Percentiles rank a stretch among this genome's conserved stretches.
Conservation (phyloP, 176 grass and related monocot species). For the Lolium multiflorum region DNA sequence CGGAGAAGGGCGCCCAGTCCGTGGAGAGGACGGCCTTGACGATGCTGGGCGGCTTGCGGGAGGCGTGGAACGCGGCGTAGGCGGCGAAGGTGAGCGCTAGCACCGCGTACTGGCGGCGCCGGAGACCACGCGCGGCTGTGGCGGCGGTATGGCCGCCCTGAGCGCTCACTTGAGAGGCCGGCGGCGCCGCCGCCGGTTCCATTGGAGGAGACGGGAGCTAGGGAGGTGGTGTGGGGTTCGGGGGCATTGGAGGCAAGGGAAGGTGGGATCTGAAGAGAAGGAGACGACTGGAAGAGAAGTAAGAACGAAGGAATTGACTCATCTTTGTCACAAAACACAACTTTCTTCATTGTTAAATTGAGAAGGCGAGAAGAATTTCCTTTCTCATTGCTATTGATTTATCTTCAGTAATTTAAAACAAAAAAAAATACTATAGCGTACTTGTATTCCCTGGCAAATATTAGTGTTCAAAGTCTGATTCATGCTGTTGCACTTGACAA, state of each 20-base stretch:
- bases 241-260: constrained; percentile 17
- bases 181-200: constrained; percentile 37
- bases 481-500: not conserved
- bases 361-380: no score
- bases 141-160: not conserved
- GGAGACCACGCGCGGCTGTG: constrained; percentile 36
- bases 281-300: constrained; percentile 33
- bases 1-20: constrained; percentile 73
- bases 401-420: no score
- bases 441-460: no score
- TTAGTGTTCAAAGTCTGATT: not conserved
- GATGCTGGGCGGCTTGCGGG: constrained; percentile 97
- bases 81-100: constrained; percentile 82
- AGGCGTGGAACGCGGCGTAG: constrained; percentile 92
- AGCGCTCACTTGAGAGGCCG: not conserved
- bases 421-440: no score
- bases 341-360: not conserved
- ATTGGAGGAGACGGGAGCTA: constrained; percentile 37
- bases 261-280: constrained; percentile 9
- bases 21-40: constrained; percentile 81
- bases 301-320: constrained; percentile 29
- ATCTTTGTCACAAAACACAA: not conserved
- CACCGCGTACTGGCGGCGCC: constrained; percentile 55
- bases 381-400: no score
- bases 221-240: not conserved